Evolutionary conservation across 331 rosid species (phyloP).

Genomic region (Rosa hybrid): DNA sequence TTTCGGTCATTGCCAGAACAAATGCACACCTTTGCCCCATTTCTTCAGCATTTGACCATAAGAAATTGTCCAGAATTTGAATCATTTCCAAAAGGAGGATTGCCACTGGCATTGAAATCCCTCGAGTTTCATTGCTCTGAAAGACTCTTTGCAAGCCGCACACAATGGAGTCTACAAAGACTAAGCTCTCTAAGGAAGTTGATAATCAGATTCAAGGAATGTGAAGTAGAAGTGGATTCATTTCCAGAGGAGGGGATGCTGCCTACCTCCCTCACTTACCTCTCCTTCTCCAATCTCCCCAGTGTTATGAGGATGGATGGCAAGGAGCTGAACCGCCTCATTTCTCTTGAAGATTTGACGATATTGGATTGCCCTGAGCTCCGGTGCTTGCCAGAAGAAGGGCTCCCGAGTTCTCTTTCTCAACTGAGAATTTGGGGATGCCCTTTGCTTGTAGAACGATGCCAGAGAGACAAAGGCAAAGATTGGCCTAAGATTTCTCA

Average conservation of each 20-base stretch:
- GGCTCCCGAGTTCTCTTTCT: not conserved
- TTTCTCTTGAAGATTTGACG: not conserved
- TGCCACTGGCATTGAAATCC: not conserved
- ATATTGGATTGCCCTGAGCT: not conserved
- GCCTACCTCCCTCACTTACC: not conserved
- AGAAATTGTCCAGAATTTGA: not conserved
- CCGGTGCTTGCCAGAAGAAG: not conserved
- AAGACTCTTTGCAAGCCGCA: not conserved
- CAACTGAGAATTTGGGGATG: not conserved
- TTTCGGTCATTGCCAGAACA: not conserved
- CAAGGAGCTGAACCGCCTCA: not conserved
- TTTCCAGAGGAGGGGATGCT: not conserved
- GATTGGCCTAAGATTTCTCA: conserved; percentile 1
- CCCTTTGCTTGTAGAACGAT: not conserved
- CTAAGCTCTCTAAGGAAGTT: not conserved
- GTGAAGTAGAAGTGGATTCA: not conserved
- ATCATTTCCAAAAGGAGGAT: not conserved
- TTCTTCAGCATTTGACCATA: conserved; percentile 7
- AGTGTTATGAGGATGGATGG: not conserved
- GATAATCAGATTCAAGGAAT: not conserved
- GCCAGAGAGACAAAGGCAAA: conserved; percentile 1
- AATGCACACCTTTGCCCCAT: not conserved
- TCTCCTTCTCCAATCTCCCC: not conserved
- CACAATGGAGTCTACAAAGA: not conserved
- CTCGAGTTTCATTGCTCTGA: not conserved